These are phyloP conservation scores for Chaetomium sp. DNA, from an alignment of 2,329 filamentous ascomycete genomes.

Conservation along the genomic window DNA sequence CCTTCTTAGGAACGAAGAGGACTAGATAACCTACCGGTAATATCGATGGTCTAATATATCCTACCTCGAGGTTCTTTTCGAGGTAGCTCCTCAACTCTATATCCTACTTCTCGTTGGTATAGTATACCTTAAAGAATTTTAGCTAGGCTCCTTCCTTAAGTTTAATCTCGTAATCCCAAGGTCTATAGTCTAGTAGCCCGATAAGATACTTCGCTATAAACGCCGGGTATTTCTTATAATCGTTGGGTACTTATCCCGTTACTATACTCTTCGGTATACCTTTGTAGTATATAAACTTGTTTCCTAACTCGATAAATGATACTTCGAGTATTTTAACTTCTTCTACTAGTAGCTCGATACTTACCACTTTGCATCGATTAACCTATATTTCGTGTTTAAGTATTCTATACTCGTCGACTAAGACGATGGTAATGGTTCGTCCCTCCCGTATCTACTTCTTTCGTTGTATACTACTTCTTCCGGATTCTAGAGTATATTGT, in stretches of 20 bases:
- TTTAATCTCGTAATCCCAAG: neutral
- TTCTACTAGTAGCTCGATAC: neutral
- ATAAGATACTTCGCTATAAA: neutral
- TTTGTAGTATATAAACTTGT: neutral
- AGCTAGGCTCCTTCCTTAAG: neutral
- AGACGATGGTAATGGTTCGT: neutral
- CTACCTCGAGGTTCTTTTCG: neutral
- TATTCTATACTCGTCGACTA: neutral
- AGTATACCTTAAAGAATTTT: neutral
- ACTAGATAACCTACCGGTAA: neutral
- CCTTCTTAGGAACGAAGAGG: neutral
- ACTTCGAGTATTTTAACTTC: neutral
- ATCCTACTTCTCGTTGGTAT: neutral
- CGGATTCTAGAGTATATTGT: neutral
- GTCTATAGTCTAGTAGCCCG: neutral
- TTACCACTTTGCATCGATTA: neutral
- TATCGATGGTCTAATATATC: neutral
- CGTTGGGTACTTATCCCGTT: neutral
- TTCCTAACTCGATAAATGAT: neutral
- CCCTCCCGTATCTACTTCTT: neutral
- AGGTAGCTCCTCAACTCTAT: neutral
- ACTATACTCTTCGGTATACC: neutral
- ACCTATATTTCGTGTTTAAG: neutral
- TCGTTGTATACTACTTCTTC: neutral
- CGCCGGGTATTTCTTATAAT: neutral